phyloP scores from a whole-genome alignment of 352 stramenopile species.

The Elongisporangium undulatum region DNA sequence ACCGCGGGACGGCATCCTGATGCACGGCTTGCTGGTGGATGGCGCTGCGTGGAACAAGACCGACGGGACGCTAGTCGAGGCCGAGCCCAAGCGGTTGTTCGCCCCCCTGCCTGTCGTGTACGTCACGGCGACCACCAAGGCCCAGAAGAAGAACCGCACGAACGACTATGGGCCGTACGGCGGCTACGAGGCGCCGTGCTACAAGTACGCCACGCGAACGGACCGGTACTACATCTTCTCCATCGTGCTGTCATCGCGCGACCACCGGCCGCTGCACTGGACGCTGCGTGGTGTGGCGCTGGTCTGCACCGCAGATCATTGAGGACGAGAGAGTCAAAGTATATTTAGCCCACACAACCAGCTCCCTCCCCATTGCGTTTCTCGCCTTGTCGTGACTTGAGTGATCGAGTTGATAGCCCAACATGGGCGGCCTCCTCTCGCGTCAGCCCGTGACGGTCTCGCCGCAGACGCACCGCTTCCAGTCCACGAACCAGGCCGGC shows the following conservation, averaged over 20 bases:
- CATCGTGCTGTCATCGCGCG: conserved; percentile 62
- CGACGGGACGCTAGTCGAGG: conserved; percentile 71
- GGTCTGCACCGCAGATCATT: conserved; percentile 57
- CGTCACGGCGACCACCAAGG: conserved; percentile 70
- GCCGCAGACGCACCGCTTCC: conserved; percentile 56
- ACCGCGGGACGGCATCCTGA: conserved; percentile 64
- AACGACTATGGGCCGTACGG: conserved; percentile 75
- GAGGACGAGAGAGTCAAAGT: conserved; percentile 4
- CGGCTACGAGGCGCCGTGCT: conserved; percentile 71
- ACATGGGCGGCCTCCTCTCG: conserved; percentile 50
- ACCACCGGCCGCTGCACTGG: conserved; percentile 75
- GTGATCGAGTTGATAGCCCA: neutral
- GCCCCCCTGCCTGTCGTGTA: conserved; percentile 69
- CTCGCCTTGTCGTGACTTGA: neutral
- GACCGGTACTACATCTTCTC: conserved; percentile 80
- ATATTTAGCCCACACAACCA: neutral
- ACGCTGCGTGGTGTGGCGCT: conserved; percentile 71
- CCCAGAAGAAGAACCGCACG: conserved; percentile 67
- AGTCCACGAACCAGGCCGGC: conserved; percentile 54
- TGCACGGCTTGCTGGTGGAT: conserved; percentile 71
- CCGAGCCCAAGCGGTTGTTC: conserved; percentile 75
- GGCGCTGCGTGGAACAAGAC: conserved; percentile 68
- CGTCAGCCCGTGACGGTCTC: conserved; percentile 54
- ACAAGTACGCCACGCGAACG: conserved; percentile 72
- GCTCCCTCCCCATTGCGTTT: neutral